Percentiles rank a stretch among this genome's conserved stretches.
These are phyloP conservation scores for Erigeron philadelphicus DNA, from an alignment of 140 eudicot species.

Conservation along the genomic window DNA sequence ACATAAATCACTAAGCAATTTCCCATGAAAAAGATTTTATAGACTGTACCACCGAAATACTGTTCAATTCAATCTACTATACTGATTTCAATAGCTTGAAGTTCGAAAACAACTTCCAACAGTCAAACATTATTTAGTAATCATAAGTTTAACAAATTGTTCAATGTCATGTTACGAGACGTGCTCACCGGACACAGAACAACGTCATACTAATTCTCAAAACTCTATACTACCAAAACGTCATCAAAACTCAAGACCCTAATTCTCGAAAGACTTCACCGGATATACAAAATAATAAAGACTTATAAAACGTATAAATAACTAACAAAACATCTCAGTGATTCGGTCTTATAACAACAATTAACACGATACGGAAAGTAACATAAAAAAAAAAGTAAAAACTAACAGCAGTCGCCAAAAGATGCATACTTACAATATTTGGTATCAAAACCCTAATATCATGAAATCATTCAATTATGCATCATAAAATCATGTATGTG, in stretches of 20 bases:
- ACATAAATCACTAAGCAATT: not conserved
- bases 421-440: too few relatives aligned
- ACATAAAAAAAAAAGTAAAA: too few relatives aligned
- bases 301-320: too few relatives aligned
- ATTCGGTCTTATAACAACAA: too few relatives aligned
- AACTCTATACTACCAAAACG: not conserved
- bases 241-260: not conserved
- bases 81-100: not conserved
- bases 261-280: not conserved
- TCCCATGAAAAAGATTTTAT: not conserved
- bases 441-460: too few relatives aligned
- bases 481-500: too few relatives aligned
- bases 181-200: not conserved
- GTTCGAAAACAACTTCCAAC: not conserved
- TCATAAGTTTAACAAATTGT: not conserved
- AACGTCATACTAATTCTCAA: not conserved
- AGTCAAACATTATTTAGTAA: slow-evolving; percentile 5
- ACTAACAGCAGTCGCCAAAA: too few relatives aligned
- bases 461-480: too few relatives aligned
- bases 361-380: too few relatives aligned
- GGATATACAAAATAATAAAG: too few relatives aligned
- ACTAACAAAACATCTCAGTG: too few relatives aligned
- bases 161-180: slow-evolving; percentile 15
- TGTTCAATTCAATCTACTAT: not conserved
- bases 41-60: not conserved